Evolutionary conservation across 768 basidiomycete species (phyloP).

Genomic region (Pholiota microspora): DNA sequence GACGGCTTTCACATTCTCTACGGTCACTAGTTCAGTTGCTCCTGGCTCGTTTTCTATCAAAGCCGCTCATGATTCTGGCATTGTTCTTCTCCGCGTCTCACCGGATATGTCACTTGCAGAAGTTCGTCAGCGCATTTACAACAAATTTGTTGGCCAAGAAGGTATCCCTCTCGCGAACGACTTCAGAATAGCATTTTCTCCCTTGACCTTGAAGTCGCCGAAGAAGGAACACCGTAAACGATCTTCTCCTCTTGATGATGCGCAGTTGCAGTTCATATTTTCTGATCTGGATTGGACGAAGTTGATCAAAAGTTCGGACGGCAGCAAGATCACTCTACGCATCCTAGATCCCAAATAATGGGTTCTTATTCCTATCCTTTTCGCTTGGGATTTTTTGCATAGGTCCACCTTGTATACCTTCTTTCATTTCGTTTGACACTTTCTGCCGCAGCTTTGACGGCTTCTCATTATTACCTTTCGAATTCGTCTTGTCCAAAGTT

Average conservation of each 20-base stretch:
- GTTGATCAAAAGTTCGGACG: constrained; percentile 35
- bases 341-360: constrained; percentile 36
- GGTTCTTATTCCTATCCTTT: neutral
- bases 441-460: neutral
- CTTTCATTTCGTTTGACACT: neutral
- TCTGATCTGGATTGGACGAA: constrained; percentile 57
- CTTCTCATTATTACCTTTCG: constrained; percentile 2
- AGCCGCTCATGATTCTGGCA: constrained; percentile 57
- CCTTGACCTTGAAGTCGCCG: constrained; percentile 19
- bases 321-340: constrained; percentile 52
- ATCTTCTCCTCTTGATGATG: constrained; percentile 26
- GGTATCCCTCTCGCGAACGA: constrained; percentile 46
- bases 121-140: constrained; percentile 52
- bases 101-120: constrained; percentile 43
- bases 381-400: neutral
- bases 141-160: constrained; percentile 67
- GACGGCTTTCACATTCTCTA: constrained; percentile 21
- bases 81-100: constrained; percentile 56
- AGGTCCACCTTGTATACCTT: neutral
- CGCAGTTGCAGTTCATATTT: constrained; percentile 42
- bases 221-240: constrained; percentile 32
- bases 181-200: constrained; percentile 54
- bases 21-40: constrained; percentile 26
- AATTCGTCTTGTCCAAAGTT: neutral
- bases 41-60: constrained; percentile 54